Evolutionary conservation across 495 filamentous ascomycete species (phyloP).

Genomic region (Eremomyces bilateralis): DNA sequence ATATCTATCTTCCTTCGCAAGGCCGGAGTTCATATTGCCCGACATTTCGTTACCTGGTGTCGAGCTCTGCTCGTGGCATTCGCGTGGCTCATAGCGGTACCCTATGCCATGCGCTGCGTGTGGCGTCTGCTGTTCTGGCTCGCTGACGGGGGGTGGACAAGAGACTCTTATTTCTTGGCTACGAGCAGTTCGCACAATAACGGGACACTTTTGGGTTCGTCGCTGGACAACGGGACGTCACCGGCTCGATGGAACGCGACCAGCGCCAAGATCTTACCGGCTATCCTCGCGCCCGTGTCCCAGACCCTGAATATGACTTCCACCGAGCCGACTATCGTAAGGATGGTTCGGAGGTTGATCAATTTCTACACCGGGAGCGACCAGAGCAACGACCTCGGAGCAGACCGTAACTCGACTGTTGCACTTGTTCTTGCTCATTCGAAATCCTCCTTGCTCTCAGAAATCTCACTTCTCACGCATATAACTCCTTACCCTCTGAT

Average conservation of each 20-base stretch:
- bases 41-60: slow-evolving; percentile 51
- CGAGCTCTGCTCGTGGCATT: slow-evolving; percentile 56
- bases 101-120: slow-evolving; percentile 73
- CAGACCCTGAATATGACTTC: slow-evolving; percentile 22
- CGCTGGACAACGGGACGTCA: too few relatives aligned
- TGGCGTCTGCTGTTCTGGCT: slow-evolving; percentile 92
- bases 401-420: slow-evolving; percentile 2
- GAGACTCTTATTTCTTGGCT: slow-evolving; percentile 4
- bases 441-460: slow-evolving; percentile 38
- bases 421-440: background rate
- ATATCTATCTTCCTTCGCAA: slow-evolving; percentile 57
- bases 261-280: slow-evolving; percentile 2
- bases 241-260: background rate
- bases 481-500: slow-evolving; percentile 50
- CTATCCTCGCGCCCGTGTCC: slow-evolving; percentile 19
- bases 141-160: slow-evolving; percentile 73
- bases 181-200: background rate
- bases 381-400: background rate
- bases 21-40: slow-evolving; percentile 44
- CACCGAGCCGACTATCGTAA: background rate
- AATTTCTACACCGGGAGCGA: background rate
- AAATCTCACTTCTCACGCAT: slow-evolving; percentile 45
- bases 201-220: background rate
- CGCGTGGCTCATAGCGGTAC: slow-evolving; percentile 76
- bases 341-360: background rate